Evolutionary conservation across 2,329 filamentous ascomycete species (phyloP).

Genomic region (Colletotrichum sp.): DNA sequence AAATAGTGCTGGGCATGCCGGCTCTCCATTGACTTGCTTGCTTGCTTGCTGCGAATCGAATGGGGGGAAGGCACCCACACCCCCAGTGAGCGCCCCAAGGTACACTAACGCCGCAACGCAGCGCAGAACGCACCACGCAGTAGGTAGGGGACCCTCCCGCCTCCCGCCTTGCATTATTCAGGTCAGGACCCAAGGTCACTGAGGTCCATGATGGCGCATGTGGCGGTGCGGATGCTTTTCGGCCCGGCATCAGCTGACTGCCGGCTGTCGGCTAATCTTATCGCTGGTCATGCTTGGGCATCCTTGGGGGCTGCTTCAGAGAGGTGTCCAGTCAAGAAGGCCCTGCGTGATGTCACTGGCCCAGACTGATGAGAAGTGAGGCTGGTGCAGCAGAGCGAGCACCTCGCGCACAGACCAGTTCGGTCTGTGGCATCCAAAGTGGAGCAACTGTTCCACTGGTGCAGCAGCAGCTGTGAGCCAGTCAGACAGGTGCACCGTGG

Average conservation of each 20-base stretch:
- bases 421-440: background rate
- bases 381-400: background rate
- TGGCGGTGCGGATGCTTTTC: constrained; percentile 1
- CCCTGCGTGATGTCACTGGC: constrained; percentile 20
- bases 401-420: background rate
- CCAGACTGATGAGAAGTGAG: background rate
- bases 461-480: background rate
- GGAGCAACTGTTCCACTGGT: background rate
- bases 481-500: background rate
- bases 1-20: background rate
- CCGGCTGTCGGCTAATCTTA: constrained; percentile 4
- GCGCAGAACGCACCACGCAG: background rate
- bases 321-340: background rate
- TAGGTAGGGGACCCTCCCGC: background rate
- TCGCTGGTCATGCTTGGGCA: background rate
- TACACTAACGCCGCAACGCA: background rate
- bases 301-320: background rate
- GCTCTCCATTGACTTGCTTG: background rate
- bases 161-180: constrained; percentile 10
- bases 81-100: background rate
- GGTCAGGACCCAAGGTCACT: background rate
- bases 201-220: background rate
- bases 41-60: background rate
- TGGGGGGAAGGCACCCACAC: background rate
- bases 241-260: constrained; percentile 1